Evolutionary conservation across 768 basidiomycete genomes (phyloP), one percentile per base, ranked within the genome.

Genomic region (Atractiella rhizophila): DNA sequence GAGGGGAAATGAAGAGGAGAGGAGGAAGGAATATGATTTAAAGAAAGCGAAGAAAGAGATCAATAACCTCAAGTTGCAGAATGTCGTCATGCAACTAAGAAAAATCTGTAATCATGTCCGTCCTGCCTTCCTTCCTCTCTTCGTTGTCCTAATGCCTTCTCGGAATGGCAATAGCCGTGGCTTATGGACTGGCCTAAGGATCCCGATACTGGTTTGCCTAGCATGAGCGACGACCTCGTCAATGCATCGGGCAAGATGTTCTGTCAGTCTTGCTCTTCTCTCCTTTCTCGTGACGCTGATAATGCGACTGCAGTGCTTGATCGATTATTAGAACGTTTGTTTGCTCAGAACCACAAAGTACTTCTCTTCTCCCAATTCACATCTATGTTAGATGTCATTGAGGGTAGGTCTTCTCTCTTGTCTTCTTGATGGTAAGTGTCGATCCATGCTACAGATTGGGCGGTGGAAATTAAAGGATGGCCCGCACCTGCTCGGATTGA

Each of bases 201-300:
- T 50, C 64, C 67, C 1, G 51, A 61, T 5, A 77, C 74, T 1
- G 63, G 62, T n/a, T 59, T 71, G 30, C 68, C 68, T 0, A 62
- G 75, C 31, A 58, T 86, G 28, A 71, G 78, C 49, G 73, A 78
- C 20, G 73, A 85, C 51, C 63, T 94, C 25, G 70, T 86, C 20
- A 73, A 76, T 42, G 71, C 72, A 1, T 82, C 78, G 42, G 91
- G 91, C 15, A 98, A 98, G 65, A 96, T 96, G 88, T n/a, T n/a
- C n/a, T n/a, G n/a, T n/a, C n/a, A n/a, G n/a, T n/a, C n/a, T n/a
- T n/a, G n/a, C n/a, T n/a, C n/a, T n/a, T n/a, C n/a, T n/a, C 75
- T 96, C 66, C 63, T 98, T 2, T n/a, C n/a, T n/a, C n/a, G n/a
- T n/a, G n/a, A n/a, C n/a, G n/a, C n/a, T n/a, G n/a, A n/a, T n/a